A percentile compares a stretch with the other conserved stretches of the same genome.
These are phyloP conservation scores for Colletotrichum godetiae DNA, from an alignment of 2,329 filamentous ascomycete species.

Conservation along the genomic window DNA sequence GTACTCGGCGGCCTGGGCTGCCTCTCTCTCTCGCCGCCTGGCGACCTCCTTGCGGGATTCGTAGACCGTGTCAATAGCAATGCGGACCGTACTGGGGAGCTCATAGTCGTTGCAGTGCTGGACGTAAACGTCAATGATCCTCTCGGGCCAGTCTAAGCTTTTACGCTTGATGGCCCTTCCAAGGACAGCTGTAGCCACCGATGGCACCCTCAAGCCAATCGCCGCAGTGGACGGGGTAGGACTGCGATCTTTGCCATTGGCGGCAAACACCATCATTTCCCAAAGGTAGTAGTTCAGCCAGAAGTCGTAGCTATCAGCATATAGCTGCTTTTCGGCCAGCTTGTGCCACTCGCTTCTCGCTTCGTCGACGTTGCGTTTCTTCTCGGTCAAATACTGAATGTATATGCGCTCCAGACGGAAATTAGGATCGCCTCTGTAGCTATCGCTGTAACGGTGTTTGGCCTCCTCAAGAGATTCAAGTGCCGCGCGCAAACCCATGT, in stretches of 20 bases:
- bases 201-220: conserved; percentile 71
- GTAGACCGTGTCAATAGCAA: conserved; percentile 78
- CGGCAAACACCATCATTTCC: conserved; percentile 79
- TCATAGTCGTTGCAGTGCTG: conserved; percentile 93
- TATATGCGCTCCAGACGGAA: conserved; percentile 92
- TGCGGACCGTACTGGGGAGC: conserved; percentile 78
- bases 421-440: conserved; percentile 86
- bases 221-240: conserved; percentile 58
- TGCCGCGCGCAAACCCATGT: conserved; percentile 87
- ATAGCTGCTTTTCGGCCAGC: conserved; percentile 70
- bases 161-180: conserved; percentile 73
- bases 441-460: conserved; percentile 77
- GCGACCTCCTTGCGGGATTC: conserved; percentile 73
- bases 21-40: conserved; percentile 74
- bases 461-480: conserved; percentile 88
- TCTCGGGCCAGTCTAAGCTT: conserved; percentile 81
- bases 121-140: conserved; percentile 78
- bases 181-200: conserved; percentile 80
- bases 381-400: conserved; percentile 90
- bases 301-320: conserved; percentile 87
- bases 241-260: conserved; percentile 62
- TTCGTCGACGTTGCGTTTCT: conserved; percentile 79
- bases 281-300: conserved; percentile 94
- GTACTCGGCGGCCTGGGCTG: conserved; percentile 66
- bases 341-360: conserved; percentile 83